Percentiles rank a stretch among this genome's conserved stretches.
Evolutionary conservation across 202 grass and related monocot genomes (phyloP).

Genomic region (Cymbopogon flexuosus): DNA sequence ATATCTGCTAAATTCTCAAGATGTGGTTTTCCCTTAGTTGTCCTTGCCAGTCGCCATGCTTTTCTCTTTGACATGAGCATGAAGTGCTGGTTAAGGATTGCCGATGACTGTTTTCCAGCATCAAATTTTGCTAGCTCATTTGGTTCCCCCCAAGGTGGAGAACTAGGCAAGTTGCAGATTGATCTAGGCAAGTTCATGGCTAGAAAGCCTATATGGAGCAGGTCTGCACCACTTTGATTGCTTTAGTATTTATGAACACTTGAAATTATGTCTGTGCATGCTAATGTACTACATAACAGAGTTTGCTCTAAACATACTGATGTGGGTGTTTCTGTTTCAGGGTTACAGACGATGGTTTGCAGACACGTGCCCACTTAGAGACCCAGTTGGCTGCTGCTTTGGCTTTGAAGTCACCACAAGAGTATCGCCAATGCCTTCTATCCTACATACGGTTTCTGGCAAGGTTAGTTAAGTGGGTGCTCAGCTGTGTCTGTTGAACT

Average conservation of each 20-base stretch:
- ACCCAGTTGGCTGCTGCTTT: conserved; percentile 77
- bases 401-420: conserved; percentile 79
- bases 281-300: neutral
- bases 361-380: conserved; percentile 88
- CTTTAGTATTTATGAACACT: neutral
- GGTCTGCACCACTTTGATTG: conserved; percentile 41
- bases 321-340: conserved; percentile 31
- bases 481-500: neutral
- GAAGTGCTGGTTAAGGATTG: conserved; percentile 95
- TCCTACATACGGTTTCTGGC: conserved; percentile 89
- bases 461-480: conserved; percentile 41
- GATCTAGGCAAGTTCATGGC: conserved; percentile 79
- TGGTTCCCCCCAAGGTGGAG: conserved; percentile 65
- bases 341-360: conserved; percentile 72
- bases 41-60: conserved; percentile 67
- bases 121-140: conserved; percentile 85
- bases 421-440: conserved; percentile 84
- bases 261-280: conserved; percentile 4
- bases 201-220: conserved; percentile 79
- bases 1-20: conserved; percentile 88
- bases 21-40: conserved; percentile 80
- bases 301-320: conserved; percentile 8
- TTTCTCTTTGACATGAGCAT: conserved; percentile 79
- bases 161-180: conserved; percentile 80
- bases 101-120: conserved; percentile 82